Conservation (phyloP, 768 basidiomycete species). For the Termitomyces sp. region DNA sequence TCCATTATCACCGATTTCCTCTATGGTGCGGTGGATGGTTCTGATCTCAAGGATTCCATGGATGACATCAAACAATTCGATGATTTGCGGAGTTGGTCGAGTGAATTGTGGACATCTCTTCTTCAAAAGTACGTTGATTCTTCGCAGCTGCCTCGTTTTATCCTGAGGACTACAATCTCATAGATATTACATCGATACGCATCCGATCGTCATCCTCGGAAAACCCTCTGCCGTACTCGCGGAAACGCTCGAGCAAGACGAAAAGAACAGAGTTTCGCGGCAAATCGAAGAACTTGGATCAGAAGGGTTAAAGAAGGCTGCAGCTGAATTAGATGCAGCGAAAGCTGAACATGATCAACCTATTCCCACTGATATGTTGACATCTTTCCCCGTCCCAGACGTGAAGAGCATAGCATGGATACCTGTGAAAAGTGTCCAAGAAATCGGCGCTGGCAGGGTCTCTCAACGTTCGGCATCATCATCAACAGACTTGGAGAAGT, state of each 20-base stretch:
- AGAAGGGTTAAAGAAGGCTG: slow-evolving; percentile 73
- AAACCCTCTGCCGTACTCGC: slow-evolving; percentile 86
- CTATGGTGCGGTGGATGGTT: slow-evolving; percentile 82
- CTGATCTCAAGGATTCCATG: slow-evolving; percentile 68
- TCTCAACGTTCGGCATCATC: slow-evolving; percentile 22
- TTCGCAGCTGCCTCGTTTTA: slow-evolving; percentile 1
- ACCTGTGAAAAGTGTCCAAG: slow-evolving; percentile 62
- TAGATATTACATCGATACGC: slow-evolving; percentile 78
- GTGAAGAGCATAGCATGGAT: slow-evolving; percentile 94
- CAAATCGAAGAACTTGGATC: slow-evolving; percentile 74
- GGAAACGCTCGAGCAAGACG: slow-evolving; percentile 74
- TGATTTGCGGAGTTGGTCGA: slow-evolving; percentile 67
- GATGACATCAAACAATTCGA: slow-evolving; percentile 77
- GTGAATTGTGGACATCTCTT: slow-evolving; percentile 71
- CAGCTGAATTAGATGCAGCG: slow-evolving; percentile 68
- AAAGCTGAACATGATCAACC: slow-evolving; percentile 83
- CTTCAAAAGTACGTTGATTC: slow-evolving; percentile 56
- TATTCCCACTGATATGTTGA: slow-evolving; percentile 80
- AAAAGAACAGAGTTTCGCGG: slow-evolving; percentile 70
- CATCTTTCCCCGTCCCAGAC: slow-evolving; percentile 85
- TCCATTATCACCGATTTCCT: slow-evolving; percentile 81
- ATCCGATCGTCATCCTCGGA: slow-evolving; percentile 75
- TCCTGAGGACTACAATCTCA: slow-evolving; percentile 2
- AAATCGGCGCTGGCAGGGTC: slow-evolving; percentile 50
- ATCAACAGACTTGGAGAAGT: slow-evolving; percentile 47